Base-by-base conservation (phyloP, 768 basidiomycete genomes). In the Cystobasidium onofrii region DNA sequence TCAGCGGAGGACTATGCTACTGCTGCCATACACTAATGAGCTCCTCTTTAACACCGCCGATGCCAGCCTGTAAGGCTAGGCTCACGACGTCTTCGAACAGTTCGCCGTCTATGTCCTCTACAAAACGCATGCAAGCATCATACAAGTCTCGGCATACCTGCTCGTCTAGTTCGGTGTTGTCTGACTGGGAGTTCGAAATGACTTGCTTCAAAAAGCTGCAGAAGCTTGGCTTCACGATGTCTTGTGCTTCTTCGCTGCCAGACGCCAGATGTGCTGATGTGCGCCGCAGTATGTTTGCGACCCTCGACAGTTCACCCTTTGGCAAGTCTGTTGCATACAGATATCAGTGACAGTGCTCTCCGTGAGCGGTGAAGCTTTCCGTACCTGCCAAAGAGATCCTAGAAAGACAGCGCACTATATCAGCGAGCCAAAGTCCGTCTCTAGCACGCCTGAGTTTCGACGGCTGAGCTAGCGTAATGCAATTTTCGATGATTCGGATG, bases 361-460 rank as follows among this genome's bases (percentile, higher is more conserved):
- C 3, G n/a, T 20, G 4, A n/a, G 4, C 18, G 9, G n/a, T 50
- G 20, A 12, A 50, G 46, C n/a, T n/a, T 7, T n/a, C 12, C 63
- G 4, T 20, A 39, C 63, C 43, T 43, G 25, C 9, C 6, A 27
- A 17, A 13, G 9, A 34, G 7, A 41, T 13, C 20, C 23, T 29
- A 7, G 25, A 3, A 4, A 39, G 39, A 41, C 39, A 9, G 1
- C 31, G 10, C 4, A 71, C n/a, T 29, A 55, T 31, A n/a, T 71
- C 69, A n/a, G 55, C 69, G 7, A 71, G 29, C 69, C 69, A 71
- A 55, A 71, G 54, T 1, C 69, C 69, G 34, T 71, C 69, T n/a
- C 69, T 29, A 18, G 69, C 69, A 31, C 69, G 54, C 17, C 69
- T 52, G 7, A 71, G 41, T 44, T 71, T 71, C 6, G 52, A 15